Evolutionary conservation across 352 stramenopile genomes (phyloP).

Genomic region (Globisporangium paroecandrum): DNA sequence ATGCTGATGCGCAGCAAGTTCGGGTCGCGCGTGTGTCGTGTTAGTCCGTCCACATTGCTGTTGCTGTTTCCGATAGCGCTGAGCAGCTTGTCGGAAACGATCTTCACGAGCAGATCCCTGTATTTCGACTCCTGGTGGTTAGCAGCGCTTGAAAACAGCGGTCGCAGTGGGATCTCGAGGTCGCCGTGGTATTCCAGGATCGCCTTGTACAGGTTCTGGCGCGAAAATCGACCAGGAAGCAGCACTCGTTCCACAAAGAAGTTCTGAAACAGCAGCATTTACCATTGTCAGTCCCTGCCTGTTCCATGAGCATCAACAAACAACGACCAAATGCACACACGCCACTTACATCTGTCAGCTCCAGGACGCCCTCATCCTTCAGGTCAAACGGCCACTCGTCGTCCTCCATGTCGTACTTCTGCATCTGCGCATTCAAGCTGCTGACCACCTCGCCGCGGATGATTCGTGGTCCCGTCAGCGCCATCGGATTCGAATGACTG

Average conservation of each 20-base stretch:
- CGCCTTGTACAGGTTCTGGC: conserved; percentile 60
- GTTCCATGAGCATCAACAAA: neutral
- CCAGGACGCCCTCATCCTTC: conserved; percentile 34
- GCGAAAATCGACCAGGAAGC: conserved; percentile 61
- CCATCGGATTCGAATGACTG: conserved; percentile 69
- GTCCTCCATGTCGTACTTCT: conserved; percentile 58
- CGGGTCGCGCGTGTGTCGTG: conserved; percentile 23
- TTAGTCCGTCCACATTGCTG: conserved; percentile 12
- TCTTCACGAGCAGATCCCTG: conserved; percentile 54
- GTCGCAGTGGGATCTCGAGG: conserved; percentile 26
- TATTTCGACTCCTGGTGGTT: conserved; percentile 50
- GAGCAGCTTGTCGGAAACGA: conserved; percentile 46
- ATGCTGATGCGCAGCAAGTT: conserved; percentile 43
- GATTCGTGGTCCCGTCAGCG: conserved; percentile 50
- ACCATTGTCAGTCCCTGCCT: neutral
- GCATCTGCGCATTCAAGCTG: conserved; percentile 63
- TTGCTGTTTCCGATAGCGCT: conserved; percentile 19
- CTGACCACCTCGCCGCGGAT: conserved; percentile 50
- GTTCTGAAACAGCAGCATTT: conserved; percentile 23
- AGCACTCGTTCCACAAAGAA: conserved; percentile 61
- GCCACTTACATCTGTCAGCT: conserved; percentile 42
- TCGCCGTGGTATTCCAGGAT: conserved; percentile 41
- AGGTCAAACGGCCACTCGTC: conserved; percentile 53
- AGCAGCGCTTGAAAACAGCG: conserved; percentile 30
- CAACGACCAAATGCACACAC: neutral